Percentiles rank a stretch among this genome's conserved stretches.
phyloP scores from a whole-genome alignment of 2,329 filamentous ascomycete species.

The Talaromyces marneffei region DNA sequence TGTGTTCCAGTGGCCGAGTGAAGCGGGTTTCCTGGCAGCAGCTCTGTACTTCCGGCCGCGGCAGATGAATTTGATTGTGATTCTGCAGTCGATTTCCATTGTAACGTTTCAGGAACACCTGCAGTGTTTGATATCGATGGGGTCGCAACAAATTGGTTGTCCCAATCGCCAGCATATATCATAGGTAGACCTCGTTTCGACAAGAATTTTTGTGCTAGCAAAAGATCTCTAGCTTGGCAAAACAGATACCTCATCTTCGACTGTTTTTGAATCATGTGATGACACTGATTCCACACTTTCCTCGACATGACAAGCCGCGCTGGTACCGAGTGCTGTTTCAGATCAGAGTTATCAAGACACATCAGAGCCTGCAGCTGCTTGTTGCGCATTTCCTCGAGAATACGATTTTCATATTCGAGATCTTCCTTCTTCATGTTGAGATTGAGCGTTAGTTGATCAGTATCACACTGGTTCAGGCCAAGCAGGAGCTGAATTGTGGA shows the following conservation, averaged over 20 bases:
- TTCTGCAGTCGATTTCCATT: conserved; percentile 2
- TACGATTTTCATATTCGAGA: conserved; percentile 24
- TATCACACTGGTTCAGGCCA: conserved; percentile 22
- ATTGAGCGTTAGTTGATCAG: conserved; percentile 17
- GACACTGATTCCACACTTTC: conserved; percentile 20
- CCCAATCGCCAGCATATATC: conserved; percentile 31
- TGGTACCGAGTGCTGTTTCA: conserved; percentile 21
- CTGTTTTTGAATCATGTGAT: conserved; percentile 13
- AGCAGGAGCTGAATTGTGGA: conserved; percentile 21
- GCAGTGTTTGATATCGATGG: neutral
- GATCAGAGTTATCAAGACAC: conserved; percentile 28
- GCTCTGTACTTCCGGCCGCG: no score
- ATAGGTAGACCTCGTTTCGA: conserved; percentile 25
- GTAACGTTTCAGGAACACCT: neutral
- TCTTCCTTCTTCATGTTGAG: conserved; percentile 23
- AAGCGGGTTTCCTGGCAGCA: neutral
- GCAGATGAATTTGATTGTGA: neutral
- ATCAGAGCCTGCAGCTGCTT: conserved; percentile 30
- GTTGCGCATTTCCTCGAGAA: conserved; percentile 28
- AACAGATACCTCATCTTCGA: conserved; percentile 23
- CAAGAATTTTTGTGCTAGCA: conserved; percentile 28
- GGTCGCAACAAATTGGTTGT: conserved; percentile 20
- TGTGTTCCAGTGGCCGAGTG: neutral
- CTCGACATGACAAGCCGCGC: conserved; percentile 25
- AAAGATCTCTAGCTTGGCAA: conserved; percentile 27